Evolutionary conservation across 352 stramenopile species (phyloP).

Genomic region (Albugo candida): DNA sequence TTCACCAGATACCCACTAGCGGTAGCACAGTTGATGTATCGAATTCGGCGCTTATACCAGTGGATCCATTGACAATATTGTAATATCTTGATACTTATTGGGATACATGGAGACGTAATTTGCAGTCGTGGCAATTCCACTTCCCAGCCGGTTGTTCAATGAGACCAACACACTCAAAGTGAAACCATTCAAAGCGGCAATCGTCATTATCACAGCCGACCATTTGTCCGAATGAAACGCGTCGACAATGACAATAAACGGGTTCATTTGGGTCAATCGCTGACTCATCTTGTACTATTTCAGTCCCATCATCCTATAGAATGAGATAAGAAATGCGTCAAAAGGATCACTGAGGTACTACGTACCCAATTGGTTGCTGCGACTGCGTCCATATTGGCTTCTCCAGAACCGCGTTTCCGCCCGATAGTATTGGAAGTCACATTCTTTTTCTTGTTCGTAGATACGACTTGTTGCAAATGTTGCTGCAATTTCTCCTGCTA

Average conservation of each 20-base stretch:
- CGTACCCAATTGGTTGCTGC: conserved; percentile 6
- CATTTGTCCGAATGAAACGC: conserved; percentile 83
- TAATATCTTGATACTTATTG: too few species aligned
- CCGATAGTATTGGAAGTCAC: conserved; percentile 3
- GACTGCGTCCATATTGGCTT: conserved; percentile 15
- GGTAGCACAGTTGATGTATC: too few species aligned
- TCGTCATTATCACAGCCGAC: conserved; percentile 84
- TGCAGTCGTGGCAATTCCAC: conserved; percentile 75
- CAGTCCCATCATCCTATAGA: conserved; percentile 3
- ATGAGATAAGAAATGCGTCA: neutral
- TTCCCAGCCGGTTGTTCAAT: conserved; percentile 60
- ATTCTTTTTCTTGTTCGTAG: conserved; percentile 4
- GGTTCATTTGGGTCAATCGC: conserved; percentile 77
- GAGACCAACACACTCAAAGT: conserved; percentile 79
- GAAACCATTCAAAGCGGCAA: conserved; percentile 87
- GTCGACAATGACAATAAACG: conserved; percentile 73
- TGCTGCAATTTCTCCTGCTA: conserved; percentile 8
- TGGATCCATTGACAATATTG: too few species aligned
- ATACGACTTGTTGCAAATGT: conserved; percentile 6
- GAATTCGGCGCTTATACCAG: too few species aligned
- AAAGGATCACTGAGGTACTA: neutral
- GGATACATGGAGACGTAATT: conserved; percentile 19
- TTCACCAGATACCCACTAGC: neutral
- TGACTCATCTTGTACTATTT: conserved; percentile 34
- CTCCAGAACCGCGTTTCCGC: conserved; percentile 29